These are phyloP conservation scores for Pittosporum tobira DNA, from an alignment of 129 eudicot genomes.

Conservation along the genomic window DNA sequence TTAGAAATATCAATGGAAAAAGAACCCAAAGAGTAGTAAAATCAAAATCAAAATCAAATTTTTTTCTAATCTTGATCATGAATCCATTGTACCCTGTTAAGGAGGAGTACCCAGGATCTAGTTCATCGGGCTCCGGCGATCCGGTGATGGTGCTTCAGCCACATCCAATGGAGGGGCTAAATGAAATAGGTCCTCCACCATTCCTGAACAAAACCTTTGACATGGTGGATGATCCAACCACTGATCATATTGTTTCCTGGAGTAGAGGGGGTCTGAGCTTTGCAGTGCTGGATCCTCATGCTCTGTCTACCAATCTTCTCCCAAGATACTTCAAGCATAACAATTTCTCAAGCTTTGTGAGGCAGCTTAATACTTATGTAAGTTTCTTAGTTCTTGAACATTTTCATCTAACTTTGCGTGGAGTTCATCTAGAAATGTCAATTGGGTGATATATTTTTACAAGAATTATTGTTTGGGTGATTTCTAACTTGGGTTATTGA, in stretches of 20 bases:
- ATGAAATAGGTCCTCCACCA: conserved; percentile 88
- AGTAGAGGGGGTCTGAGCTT: conserved; percentile 92
- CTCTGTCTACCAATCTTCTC: conserved; percentile 57
- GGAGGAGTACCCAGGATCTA: conserved; percentile 53
- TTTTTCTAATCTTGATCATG: conserved; percentile 29
- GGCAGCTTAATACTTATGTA: conserved; percentile 97
- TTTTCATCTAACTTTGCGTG: background rate
- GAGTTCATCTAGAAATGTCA: conserved; percentile 8
- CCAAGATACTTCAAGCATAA: conserved; percentile 87
- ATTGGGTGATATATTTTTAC: conserved; percentile 1
- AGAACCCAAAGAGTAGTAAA: background rate
- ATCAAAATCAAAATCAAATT: background rate
- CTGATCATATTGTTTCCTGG: conserved; percentile 60
- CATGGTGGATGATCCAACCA: conserved; percentile 70
- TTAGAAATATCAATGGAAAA: background rate
- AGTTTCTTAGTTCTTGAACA: conserved; percentile 17
- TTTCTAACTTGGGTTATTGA: conserved; percentile 3
- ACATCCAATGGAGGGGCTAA: conserved; percentile 83
- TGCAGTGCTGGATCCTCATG: conserved; percentile 81
- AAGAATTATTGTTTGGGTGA: background rate
- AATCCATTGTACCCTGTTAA: conserved; percentile 46
- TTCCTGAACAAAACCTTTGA: conserved; percentile 80
- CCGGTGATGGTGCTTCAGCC: conserved; percentile 25
- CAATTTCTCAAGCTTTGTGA: conserved; percentile 93
- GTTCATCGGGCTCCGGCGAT: conserved; percentile 13